Percentiles rank a stretch among this genome's conserved stretches.
These are phyloP conservation scores for Nicotiana rustica DNA, from an alignment of 305 asterid genomes.

Conservation along the genomic window DNA sequence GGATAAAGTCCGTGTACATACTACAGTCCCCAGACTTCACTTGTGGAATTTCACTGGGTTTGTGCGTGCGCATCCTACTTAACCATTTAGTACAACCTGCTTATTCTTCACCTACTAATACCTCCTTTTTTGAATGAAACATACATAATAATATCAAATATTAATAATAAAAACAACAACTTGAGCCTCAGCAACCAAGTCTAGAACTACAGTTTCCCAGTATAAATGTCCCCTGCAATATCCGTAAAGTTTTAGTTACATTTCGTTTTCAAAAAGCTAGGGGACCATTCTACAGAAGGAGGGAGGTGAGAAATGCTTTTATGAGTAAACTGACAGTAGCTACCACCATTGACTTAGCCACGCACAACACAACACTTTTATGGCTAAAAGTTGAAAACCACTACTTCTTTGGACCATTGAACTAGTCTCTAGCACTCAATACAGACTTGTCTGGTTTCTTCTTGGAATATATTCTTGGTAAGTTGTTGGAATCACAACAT, in stretches of 20 bases:
- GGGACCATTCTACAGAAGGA: slow-evolving; percentile 27
- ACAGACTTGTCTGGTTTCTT: slow-evolving; percentile 29
- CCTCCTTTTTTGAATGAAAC: background rate
- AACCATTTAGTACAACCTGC: background rate
- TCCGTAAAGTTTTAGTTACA: background rate
- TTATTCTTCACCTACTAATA: background rate
- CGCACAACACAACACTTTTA: background rate
- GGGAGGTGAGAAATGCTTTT: slow-evolving; percentile 14
- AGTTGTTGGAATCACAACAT: slow-evolving; percentile 29
- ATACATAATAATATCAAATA: background rate
- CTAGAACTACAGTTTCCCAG: background rate
- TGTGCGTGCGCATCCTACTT: background rate
- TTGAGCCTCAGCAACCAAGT: slow-evolving; percentile 9
- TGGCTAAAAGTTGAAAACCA: slow-evolving; percentile 26
- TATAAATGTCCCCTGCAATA: background rate
- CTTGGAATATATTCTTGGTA: slow-evolving; percentile 25
- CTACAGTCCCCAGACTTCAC: too few relatives aligned
- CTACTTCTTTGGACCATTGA: slow-evolving; percentile 33
- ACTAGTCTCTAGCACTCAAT: slow-evolving; percentile 27
- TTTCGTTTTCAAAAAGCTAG: slow-evolving; percentile 24
- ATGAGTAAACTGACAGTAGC: slow-evolving; percentile 29
- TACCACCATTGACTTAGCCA: slow-evolving; percentile 25
- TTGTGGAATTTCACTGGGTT: too few relatives aligned
- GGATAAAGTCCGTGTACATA: too few relatives aligned
- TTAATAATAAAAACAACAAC: background rate